Evolutionary conservation across 352 stramenopile species (phyloP).

Genomic region (Globisporangium cederbergense): DNA sequence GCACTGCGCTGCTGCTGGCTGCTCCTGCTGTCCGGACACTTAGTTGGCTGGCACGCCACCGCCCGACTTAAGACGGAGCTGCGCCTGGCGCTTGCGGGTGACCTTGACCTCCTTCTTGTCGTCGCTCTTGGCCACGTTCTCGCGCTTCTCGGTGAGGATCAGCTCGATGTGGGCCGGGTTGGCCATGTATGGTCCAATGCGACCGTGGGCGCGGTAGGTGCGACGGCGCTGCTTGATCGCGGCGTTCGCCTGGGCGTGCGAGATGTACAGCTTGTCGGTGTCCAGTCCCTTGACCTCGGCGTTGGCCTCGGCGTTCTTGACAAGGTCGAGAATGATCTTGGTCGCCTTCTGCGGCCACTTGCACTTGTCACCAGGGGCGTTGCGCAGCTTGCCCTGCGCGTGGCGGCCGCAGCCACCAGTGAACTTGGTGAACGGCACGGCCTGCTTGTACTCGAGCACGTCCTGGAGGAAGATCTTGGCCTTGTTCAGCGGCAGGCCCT

Average conservation of each 20-base stretch:
- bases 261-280: constrained; percentile 95
- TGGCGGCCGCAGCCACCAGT: constrained; percentile 98
- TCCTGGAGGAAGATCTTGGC: constrained; percentile 95
- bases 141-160: constrained; percentile 95
- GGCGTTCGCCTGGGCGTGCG: constrained; percentile 97
- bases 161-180: constrained; percentile 99
- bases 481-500: constrained; percentile 95
- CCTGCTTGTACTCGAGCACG: constrained; percentile 97
- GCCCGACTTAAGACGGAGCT: constrained; percentile 88
- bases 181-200: constrained; percentile 98
- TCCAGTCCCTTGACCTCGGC: constrained; percentile 98
- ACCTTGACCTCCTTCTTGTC: constrained; percentile 84
- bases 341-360: constrained; percentile 99
- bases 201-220: constrained; percentile 98
- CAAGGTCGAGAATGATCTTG: constrained; percentile 97
- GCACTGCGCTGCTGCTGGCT: constrained; percentile 6
- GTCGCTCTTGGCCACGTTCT: constrained; percentile 91
- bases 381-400: constrained; percentile 94
- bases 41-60: constrained; percentile 84
- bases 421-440: constrained; percentile 99
- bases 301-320: constrained; percentile 99
- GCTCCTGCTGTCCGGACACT: constrained; percentile 20
- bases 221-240: constrained; percentile 97
- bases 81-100: constrained; percentile 85
- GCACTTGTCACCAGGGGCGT: constrained; percentile 95